Base-by-base conservation (phyloP, 2,329 filamentous ascomycete species). In the Calonectria pauciramosa region DNA sequence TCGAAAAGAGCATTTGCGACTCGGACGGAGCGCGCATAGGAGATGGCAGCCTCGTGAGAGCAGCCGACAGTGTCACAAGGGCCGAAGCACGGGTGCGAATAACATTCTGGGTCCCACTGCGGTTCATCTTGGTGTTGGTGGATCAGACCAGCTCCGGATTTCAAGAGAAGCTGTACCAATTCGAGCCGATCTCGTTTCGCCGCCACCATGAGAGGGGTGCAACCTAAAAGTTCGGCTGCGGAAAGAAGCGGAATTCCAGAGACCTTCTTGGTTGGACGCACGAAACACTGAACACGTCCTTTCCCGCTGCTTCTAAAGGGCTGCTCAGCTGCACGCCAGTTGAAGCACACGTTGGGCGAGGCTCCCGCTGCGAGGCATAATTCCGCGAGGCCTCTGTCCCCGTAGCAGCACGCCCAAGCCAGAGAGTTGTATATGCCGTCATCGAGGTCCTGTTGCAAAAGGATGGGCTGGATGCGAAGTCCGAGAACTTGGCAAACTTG, bases 361-460 rank as follows among this genome's bases (percentile, higher is more conserved):
- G 69, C 49, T 18, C 60, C 69, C 16, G 26, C 3, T 26, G 49
- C 18, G 9, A 71, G 34, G 23, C 60, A 67, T 18, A 51, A 23
- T 20, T 11, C 11, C 1, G 36, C 69, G 9, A 71, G 69, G 6
- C 28, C 28, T 2, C 20, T 34, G n/a, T 71, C 38, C 16, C 49
- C 51, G 23, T 26, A 67, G 30, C n/a, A 67, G 20, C 63, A 71
- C 4, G 63, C 70, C 70, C 70, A 71, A 18, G 63, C 36, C 3
- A 71, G 38, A 5, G 70, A 67, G 63, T 71, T 71, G 38, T 60
- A 71, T 6, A 51, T 59, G 8, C n/a, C 28, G 10, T 49, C 28
- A 6, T 30, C 23, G 6, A 71, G 38, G 7, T 71, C 70, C 23
- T 23, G 51, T 10, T n/a, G 49, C 20, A 67, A 11, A 8, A 67